Evolutionary conservation across 2,329 filamentous ascomycete genomes (phyloP), one percentile per base, ranked within the genome.

Genomic region (Botryotinia globosa): DNA sequence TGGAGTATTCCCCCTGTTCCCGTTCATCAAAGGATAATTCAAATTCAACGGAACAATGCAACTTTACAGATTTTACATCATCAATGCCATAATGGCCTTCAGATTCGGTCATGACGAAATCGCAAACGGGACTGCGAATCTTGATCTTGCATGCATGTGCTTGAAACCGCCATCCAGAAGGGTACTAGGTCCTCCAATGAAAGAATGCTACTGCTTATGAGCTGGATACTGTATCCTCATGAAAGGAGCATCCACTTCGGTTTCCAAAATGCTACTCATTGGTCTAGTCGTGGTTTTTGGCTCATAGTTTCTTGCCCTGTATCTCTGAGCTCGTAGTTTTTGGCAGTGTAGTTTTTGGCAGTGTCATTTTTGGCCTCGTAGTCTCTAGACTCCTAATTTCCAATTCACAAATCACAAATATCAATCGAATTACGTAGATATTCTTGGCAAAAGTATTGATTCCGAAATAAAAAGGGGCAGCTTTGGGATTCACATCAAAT

Each of bases 11-110:
- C 34, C 34, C 34, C 48, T 58, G 34, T 25, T 14, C 32, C 44
- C 34, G 32, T 56, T 44, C 65, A 32, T 68, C 65, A 68, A 68
- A 68, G 65, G 51, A 56, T 14, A 56, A 42, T 56, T 67, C 45
- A 29, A 22, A 42, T 56, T 67, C 45, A 29, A 22, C 25, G 22
- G 45, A 67, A 67, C 64, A 67, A 67, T 67, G 48, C 65, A 48
- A 20, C 18, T 25, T 56, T 42, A 14, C 22, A 25, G 65, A 56
- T 56, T 67, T 67, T 67, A 67, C 64, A 54, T 67, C 45, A 67
- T 67, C 45, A 67, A 67, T 54, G 45, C 45, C 45, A 54, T 54
- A 39, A 66, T 29, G 29, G 16, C 54, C 29, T 32, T 32, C 8
- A 25, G n/a, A 48, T 29, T 34, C 62, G 44, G 34, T 29, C 14